phyloP scores from a whole-genome alignment of 179 eudicot species.

The Corrigiola litoralis region DNA sequence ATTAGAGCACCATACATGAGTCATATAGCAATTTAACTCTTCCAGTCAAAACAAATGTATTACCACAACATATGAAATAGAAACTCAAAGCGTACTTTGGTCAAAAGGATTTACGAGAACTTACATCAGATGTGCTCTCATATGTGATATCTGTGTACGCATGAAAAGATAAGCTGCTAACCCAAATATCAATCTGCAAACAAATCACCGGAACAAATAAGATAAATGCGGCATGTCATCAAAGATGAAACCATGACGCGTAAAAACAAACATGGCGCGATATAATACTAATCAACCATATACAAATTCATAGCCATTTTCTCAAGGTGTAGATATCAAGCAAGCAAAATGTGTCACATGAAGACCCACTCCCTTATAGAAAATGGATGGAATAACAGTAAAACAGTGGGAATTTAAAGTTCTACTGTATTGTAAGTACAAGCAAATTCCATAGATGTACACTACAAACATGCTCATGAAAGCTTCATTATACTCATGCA shows the following conservation, averaged over 20 bases:
- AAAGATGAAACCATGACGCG: not conserved
- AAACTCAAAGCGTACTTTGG: not conserved
- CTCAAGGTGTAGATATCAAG: too few relatives aligned
- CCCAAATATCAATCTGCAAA: slow-evolving; percentile 68
- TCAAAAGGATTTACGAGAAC: slow-evolving; percentile 17
- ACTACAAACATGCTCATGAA: not conserved
- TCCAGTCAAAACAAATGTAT: not conserved
- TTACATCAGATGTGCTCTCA: slow-evolving; percentile 81
- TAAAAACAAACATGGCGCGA: not conserved
- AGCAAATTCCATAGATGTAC: not conserved
- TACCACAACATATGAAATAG: not conserved
- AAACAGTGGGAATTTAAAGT: not conserved
- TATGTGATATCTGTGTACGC: slow-evolving; percentile 72
- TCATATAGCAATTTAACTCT: not conserved
- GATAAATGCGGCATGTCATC: not conserved
- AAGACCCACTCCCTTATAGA: not conserved
- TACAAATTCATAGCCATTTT: too few relatives aligned
- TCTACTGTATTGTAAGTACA: too few relatives aligned
- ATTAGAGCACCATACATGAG: too few relatives aligned
- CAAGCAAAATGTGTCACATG: not conserved
- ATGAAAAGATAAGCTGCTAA: slow-evolving; percentile 75
- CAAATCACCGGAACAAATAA: slow-evolving; percentile 4
- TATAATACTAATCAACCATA: not conserved
- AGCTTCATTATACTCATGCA: not conserved
- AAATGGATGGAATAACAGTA: not conserved